Evolutionary conservation across 495 filamentous ascomycete genomes (phyloP).

Genomic region (Aspergillus panamensis): DNA sequence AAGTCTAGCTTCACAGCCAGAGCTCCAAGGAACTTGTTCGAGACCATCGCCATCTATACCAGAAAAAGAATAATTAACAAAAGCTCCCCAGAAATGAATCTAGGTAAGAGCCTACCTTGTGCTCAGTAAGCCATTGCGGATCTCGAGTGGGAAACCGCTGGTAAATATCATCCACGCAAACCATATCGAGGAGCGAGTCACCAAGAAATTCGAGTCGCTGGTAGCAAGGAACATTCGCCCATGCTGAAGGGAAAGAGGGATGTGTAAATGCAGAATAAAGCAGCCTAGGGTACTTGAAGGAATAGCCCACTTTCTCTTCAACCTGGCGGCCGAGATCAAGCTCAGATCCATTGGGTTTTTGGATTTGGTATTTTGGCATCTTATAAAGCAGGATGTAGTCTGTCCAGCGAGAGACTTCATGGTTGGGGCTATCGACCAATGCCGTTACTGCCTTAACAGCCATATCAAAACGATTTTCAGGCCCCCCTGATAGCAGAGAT

Average conservation of each 20-base stretch:
- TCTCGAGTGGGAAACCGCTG: conserved; percentile 71
- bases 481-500: conserved; percentile 63
- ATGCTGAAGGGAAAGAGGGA: conserved; percentile 69
- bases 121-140: conserved; percentile 97
- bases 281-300: conserved; percentile 74
- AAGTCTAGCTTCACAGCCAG: conserved; percentile 73
- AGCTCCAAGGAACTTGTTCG: conserved; percentile 89
- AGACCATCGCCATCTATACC: conserved; percentile 88
- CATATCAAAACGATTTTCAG: conserved; percentile 62
- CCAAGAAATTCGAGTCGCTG: conserved; percentile 93
- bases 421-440: conserved; percentile 65
- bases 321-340: conserved; percentile 64
- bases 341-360: conserved; percentile 46
- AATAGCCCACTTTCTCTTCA: conserved; percentile 64
- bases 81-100: neutral
- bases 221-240: conserved; percentile 79
- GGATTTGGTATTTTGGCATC: conserved; percentile 68
- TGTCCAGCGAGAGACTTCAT: conserved; percentile 60
- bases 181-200: conserved; percentile 87
- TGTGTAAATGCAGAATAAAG: conserved; percentile 85
- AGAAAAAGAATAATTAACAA: neutral
- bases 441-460: conserved; percentile 80
- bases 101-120: conserved; percentile 56
- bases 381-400: conserved; percentile 73
- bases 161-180: conserved; percentile 77